A percentile compares a stretch with the other conserved stretches of the same genome.
Evolutionary conservation across 148 eudicot species (phyloP).

Genomic region (Diospyros kaki): DNA sequence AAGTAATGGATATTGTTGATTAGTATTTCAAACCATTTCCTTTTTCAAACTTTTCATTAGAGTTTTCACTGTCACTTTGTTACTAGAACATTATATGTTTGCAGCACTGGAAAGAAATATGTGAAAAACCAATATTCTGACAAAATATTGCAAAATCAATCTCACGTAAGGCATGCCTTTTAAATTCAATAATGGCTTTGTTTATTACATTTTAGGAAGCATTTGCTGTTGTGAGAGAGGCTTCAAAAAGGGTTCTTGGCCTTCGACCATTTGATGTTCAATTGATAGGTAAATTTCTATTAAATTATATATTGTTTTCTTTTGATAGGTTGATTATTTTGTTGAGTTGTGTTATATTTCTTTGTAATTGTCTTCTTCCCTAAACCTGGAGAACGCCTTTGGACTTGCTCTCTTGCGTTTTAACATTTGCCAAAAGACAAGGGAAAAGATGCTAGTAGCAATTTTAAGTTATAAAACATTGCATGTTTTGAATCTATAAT

Average conservation of each 20-base stretch:
- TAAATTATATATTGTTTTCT: neutral
- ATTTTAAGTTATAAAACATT: neutral
- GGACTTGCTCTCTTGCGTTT: too few relatives aligned
- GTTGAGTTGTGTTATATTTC: too few relatives aligned
- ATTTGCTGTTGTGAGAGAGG: constrained; percentile 93
- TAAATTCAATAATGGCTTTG: too few relatives aligned
- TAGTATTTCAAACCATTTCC: neutral
- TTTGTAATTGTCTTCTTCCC: too few relatives aligned
- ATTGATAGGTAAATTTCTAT: constrained; percentile 47
- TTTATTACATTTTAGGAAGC: constrained; percentile 59
- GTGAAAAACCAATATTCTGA: too few relatives aligned
- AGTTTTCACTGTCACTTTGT: too few relatives aligned
- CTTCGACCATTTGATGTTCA: constrained; percentile 98
- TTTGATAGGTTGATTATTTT: too few relatives aligned
- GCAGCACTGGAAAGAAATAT: too few relatives aligned
- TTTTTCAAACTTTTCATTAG: too few relatives aligned
- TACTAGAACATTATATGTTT: too few relatives aligned
- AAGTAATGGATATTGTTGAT: neutral
- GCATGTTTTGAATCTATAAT: neutral
- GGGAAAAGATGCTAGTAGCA: neutral
- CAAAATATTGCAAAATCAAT: too few relatives aligned
- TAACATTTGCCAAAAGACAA: neutral
- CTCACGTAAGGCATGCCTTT: too few relatives aligned
- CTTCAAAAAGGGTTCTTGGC: constrained; percentile 88
- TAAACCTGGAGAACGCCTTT: neutral